Base-by-base conservation (phyloP, 73 alveolate genomes). In the Paraurostyla sp. region DNA sequence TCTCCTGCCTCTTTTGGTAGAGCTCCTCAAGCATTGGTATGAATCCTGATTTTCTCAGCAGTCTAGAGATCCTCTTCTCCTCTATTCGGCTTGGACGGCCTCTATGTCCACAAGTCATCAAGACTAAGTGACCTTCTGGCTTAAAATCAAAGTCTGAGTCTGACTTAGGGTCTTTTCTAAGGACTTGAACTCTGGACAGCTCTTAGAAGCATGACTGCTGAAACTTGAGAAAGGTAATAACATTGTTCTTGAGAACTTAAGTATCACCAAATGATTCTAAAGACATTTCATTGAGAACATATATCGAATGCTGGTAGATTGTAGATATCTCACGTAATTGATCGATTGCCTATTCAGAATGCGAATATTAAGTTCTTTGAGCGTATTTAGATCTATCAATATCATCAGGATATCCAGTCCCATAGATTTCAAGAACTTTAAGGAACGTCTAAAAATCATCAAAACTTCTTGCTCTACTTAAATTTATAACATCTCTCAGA, bases 361-460 rank as follows among this genome's bases (percentile, higher is more conserved):
- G 86, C 7, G 86, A 23, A 3, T 45, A 11, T 0, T 3, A 6
- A 13, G 71, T 71, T 48, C 86, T 42, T 3, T 25, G 9, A 23
- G 54, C 56, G 27, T 73, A 73, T 30, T 73, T 48, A 45, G 50
- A 11, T 25, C 86, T 4, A 20, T 73, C 71, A 9, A 50, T 38
- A 23, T 78, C 89, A 40, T 78, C 63, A 4, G 11, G 4, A 54
- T 78, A 78, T 7, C 89, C 89, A 20, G 32, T 30, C 25, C 89
- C 89, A 78, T 78, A 78, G 2, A 78, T 60, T 52, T 78, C 80
- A 4, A 78, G 50, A 33, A 52, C 80, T 25, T 49, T 32, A 13
- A 78, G 78, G 33, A 78, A 78, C n/a, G 23, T 54, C 35, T 11
- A 4, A 36, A 78, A 78, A 7, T 78, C 89, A 15, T 23, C 2